These are phyloP conservation scores for Colletotrichum endophyticum DNA, from an alignment of 2,329 filamentous ascomycete genomes.

Conservation along the genomic window DNA sequence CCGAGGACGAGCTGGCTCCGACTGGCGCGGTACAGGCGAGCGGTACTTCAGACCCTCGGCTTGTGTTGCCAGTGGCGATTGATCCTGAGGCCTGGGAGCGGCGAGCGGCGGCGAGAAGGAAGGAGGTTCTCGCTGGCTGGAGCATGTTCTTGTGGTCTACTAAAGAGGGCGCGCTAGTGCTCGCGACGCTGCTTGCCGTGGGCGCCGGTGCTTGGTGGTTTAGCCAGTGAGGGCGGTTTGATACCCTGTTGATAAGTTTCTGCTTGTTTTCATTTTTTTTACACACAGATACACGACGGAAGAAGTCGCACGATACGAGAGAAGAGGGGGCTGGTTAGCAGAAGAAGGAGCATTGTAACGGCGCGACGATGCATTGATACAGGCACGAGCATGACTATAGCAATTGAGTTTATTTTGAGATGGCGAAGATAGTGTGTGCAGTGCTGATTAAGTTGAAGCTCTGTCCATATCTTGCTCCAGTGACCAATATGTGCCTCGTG, in stretches of 20 bases:
- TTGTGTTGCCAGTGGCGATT: constrained; percentile 54
- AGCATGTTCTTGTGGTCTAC: constrained; percentile 61
- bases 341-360: neutral
- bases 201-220: constrained; percentile 52
- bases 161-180: constrained; percentile 50
- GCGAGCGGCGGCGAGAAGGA: constrained; percentile 48
- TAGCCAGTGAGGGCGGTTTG: neutral
- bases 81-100: constrained; percentile 61
- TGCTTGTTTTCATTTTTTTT: neutral
- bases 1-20: constrained; percentile 42
- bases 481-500: neutral
- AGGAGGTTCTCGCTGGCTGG: constrained; percentile 57
- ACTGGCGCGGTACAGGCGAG: constrained; percentile 24
- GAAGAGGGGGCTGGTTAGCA: neutral
- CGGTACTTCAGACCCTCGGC: constrained; percentile 43
- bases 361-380: neutral
- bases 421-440: neutral
- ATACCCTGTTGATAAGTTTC: neutral
- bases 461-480: neutral
- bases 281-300: neutral
- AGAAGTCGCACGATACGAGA: neutral
- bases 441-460: neutral
- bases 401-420: neutral
- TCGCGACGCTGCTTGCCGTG: constrained; percentile 47
- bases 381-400: neutral